These are phyloP conservation scores for Dalbergia oliveri DNA, from an alignment of 306 rosid species.

Conservation along the genomic window DNA sequence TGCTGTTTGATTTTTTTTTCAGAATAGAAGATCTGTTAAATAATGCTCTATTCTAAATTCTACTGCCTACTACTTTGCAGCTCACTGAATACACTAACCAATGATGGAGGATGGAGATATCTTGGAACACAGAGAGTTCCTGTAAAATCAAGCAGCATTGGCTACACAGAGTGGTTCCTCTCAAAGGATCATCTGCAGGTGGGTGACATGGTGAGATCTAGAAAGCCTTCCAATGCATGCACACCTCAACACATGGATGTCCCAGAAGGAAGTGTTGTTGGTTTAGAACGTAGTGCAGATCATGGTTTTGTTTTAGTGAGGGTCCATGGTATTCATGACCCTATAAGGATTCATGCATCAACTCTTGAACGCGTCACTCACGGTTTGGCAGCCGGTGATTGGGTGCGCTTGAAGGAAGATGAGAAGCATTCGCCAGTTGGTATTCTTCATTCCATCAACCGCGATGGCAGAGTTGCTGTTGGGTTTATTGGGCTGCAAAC, in stretches of 20 bases:
- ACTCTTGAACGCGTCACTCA: constrained; percentile 77
- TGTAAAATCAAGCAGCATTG: constrained; percentile 62
- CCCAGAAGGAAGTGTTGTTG: constrained; percentile 85
- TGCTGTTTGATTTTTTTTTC: neutral
- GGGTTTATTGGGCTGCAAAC: constrained; percentile 82
- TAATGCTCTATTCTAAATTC: constrained; percentile 29
- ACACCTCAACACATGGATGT: constrained; percentile 76
- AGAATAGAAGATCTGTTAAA: neutral
- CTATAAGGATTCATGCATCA: constrained; percentile 67
- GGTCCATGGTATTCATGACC: constrained; percentile 88
- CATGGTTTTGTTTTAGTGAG: constrained; percentile 72
- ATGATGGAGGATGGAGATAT: constrained; percentile 71
- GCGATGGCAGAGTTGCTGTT: constrained; percentile 67
- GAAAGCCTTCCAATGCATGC: constrained; percentile 76
- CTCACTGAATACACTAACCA: constrained; percentile 60
- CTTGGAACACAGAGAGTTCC: constrained; percentile 54
- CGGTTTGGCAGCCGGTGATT: constrained; percentile 85
- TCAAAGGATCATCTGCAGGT: constrained; percentile 86
- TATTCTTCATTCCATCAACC: constrained; percentile 76
- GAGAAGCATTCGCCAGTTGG: constrained; percentile 86
- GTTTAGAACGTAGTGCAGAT: constrained; percentile 68
- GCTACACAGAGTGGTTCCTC: constrained; percentile 78
- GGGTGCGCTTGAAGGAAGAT: constrained; percentile 72
- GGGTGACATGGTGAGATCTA: constrained; percentile 82
- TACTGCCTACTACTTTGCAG: constrained; percentile 58